Conservation (phyloP, 371 early-diverging fungal species). For the Umbelopsis sp. region DNA sequence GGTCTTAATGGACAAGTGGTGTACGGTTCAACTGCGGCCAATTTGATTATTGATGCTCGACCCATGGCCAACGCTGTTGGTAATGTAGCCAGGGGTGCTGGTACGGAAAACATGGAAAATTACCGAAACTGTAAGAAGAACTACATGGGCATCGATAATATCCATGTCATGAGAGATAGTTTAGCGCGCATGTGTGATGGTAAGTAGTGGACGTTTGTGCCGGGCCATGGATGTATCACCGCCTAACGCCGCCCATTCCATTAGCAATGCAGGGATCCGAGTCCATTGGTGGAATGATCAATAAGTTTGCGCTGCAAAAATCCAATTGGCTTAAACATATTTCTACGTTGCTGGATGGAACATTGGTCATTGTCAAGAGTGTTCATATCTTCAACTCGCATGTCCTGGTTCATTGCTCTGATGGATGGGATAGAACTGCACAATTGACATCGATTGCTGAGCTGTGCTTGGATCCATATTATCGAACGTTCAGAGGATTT, state of each 20-base stretch:
- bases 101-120: slow-evolving; percentile 92
- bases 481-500: slow-evolving; percentile 92
- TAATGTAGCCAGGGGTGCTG: slow-evolving; percentile 93
- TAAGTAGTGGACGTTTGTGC: slow-evolving; percentile 28
- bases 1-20: slow-evolving; percentile 46
- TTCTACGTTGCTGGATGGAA: slow-evolving; percentile 79
- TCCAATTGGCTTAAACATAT: slow-evolving; percentile 93
- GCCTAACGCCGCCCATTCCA: neutral
- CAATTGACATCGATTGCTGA: slow-evolving; percentile 89
- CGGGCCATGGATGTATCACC: too few species aligned
- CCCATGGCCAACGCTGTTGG: slow-evolving; percentile 94
- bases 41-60: slow-evolving; percentile 93
- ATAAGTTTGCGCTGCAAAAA: slow-evolving; percentile 53
- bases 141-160: slow-evolving; percentile 95
- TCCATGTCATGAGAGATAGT: slow-evolving; percentile 95
- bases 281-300: slow-evolving; percentile 49
- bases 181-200: slow-evolving; percentile 84
- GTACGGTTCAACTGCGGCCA: slow-evolving; percentile 57
- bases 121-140: slow-evolving; percentile 85
- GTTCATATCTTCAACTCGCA: slow-evolving; percentile 79
- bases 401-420: slow-evolving; percentile 97
- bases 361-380: slow-evolving; percentile 79
- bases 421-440: slow-evolving; percentile 98
- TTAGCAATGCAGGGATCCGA: slow-evolving; percentile 62
- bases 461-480: slow-evolving; percentile 93